Conservation (phyloP, 2,329 filamentous ascomycete genomes). For the Bipolaris gigantea region DNA sequence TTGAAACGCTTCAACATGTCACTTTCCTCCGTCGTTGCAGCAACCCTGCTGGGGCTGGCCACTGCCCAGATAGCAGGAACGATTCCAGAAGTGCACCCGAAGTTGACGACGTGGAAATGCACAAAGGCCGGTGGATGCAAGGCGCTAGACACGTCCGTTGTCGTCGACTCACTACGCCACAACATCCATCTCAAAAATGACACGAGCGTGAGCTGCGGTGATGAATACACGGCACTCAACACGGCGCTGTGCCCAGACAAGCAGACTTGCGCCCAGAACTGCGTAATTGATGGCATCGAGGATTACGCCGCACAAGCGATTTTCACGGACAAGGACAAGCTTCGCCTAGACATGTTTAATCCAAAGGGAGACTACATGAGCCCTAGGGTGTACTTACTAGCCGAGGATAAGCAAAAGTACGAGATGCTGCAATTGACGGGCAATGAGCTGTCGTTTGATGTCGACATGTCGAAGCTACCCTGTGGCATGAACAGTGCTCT, state of each 20-base stretch:
- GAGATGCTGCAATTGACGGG: conserved; percentile 66
- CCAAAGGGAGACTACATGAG: conserved; percentile 43
- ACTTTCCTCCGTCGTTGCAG: conserved; percentile 20
- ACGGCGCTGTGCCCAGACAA: conserved; percentile 53
- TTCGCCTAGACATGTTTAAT: conserved; percentile 52
- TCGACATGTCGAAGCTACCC: conserved; percentile 57
- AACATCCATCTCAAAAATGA: conserved; percentile 47
- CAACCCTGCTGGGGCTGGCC: conserved; percentile 31
- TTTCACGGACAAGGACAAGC: conserved; percentile 51
- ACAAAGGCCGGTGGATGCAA: conserved; percentile 55
- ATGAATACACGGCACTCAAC: conserved; percentile 41
- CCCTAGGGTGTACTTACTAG: conserved; percentile 66
- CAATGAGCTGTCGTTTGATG: conserved; percentile 72
- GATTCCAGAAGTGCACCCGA: conserved; percentile 53
- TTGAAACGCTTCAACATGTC: neutral
- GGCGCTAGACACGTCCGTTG: conserved; percentile 52
- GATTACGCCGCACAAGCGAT: conserved; percentile 59
- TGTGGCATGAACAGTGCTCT: conserved; percentile 48
- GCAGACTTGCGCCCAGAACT: conserved; percentile 57
- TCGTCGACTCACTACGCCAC: conserved; percentile 55
- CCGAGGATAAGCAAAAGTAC: conserved; percentile 60
- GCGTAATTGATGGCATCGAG: conserved; percentile 58
- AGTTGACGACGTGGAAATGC: conserved; percentile 57
- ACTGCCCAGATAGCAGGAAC: conserved; percentile 37
- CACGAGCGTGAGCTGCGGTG: conserved; percentile 36